Conservation (phyloP, 1,139 yeast species). For the Candida glucosophila region DNA sequence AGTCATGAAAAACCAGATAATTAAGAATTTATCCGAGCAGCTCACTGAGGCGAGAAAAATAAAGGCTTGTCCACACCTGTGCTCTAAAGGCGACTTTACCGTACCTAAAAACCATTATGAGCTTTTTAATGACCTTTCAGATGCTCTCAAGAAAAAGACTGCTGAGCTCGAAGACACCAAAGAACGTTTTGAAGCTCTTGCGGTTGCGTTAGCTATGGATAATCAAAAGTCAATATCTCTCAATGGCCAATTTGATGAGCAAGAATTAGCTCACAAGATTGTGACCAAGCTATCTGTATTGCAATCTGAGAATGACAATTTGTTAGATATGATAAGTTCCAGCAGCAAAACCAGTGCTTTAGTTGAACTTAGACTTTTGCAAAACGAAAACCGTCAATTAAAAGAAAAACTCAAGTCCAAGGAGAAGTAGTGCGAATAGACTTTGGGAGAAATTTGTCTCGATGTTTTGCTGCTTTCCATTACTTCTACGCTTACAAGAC, state of each 20-base stretch:
- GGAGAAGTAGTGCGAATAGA: too few species aligned
- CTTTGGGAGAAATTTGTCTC: too few species aligned
- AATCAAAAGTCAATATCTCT: conserved; percentile 20
- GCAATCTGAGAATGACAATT: conserved; percentile 61
- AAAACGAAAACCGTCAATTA: conserved; percentile 21
- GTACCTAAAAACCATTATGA: conserved; percentile 39
- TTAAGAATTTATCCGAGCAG: conserved; percentile 26
- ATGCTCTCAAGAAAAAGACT: conserved; percentile 42
- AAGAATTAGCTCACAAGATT: conserved; percentile 71
- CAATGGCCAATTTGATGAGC: conserved; percentile 57
- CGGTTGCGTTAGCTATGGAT: conserved; percentile 24
- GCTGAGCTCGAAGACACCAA: conserved; percentile 54
- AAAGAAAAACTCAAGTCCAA: conserved; percentile 7
- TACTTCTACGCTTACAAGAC: too few species aligned
- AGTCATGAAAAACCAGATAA: conserved; percentile 26
- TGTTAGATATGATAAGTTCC: conserved; percentile 61
- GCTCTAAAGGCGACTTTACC: conserved; percentile 10
- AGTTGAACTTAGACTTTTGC: conserved; percentile 57
- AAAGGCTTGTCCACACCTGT: conserved; percentile 5
- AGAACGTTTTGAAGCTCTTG: conserved; percentile 52
- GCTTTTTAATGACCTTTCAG: conserved; percentile 41
- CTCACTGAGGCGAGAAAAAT: conserved; percentile 11
- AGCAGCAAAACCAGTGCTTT: conserved; percentile 67
- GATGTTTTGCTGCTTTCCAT: too few species aligned
- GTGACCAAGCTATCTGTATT: conserved; percentile 54